Evolutionary conservation across 306 rosid genomes (phyloP).

Genomic region (Corylus avellana): DNA sequence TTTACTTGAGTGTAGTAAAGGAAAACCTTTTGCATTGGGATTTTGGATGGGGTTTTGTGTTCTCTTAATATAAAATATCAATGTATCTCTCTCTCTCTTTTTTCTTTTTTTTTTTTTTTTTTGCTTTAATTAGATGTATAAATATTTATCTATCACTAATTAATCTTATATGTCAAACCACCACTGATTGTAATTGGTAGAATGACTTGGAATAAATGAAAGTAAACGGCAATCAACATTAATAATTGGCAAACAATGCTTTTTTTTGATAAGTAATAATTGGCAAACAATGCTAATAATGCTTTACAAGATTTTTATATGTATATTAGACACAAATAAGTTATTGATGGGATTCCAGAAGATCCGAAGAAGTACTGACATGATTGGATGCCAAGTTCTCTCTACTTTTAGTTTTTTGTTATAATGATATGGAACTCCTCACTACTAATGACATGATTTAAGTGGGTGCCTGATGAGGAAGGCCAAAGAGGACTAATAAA

Average conservation of each 20-base stretch:
- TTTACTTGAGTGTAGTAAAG: neutral
- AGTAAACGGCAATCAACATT: neutral
- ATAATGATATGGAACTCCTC: neutral
- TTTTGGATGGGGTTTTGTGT: neutral
- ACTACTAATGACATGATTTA: neutral
- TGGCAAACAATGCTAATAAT: neutral
- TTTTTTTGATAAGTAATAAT: too few relatives aligned
- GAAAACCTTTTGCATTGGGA: neutral
- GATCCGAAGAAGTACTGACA: neutral
- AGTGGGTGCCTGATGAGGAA: neutral
- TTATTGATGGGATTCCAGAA: too few relatives aligned
- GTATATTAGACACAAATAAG: neutral
- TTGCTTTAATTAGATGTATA: neutral
- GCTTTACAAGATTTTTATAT: neutral
- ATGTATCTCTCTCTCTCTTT: neutral
- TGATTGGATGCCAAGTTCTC: neutral
- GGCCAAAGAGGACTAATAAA: neutral
- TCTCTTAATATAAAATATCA: neutral
- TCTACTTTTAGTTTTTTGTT: neutral
- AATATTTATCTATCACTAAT: neutral
- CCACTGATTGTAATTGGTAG: neutral
- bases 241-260: neutral
- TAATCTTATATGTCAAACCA: neutral
- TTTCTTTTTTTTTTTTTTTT: neutral
- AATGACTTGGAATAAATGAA: neutral